Evolutionary conservation across 2,329 filamentous ascomycete genomes (phyloP), one percentile per base, ranked within the genome.

Genomic region (Aspergillus proliferans): DNA sequence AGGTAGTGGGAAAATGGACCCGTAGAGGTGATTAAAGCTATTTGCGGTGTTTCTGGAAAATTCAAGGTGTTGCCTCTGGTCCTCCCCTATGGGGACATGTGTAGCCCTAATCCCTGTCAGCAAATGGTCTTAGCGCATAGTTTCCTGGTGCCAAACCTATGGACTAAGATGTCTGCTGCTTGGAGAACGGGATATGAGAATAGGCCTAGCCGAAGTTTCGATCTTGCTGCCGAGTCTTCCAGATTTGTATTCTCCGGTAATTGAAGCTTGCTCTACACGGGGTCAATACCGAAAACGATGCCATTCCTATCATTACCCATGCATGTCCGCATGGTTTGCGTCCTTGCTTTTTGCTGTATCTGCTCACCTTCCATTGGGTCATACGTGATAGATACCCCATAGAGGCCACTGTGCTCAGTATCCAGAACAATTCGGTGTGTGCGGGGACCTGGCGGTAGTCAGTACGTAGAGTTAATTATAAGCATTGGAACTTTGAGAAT

Each of bases 171-270:
- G 69, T 98, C 93, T 40, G 93, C 93, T 18, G 93, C 92, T 71
- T 96, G 91, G 1, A 98, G 80, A 34, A 98, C 90, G 1, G 93
- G 93, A 65, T 98, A 98, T 6, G 91, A 94, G 66, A 97, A 95
- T 3, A 98, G 77, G 14, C 93, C 92, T 4, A 96, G 81, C 67
- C 93, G 94, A 52, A 95, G 77, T 45, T 78, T 77, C 39, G 80
- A 75, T 56, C 81, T 83, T 6, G 77, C 78, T 24, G 59, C 63
- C 12, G 76, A 73, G 38, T 78, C 72, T 46, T 86, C 81, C 4
- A 87, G 68, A 6, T 75, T 78, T 2, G 79, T 75, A 49, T 82
- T 74, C 18, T 84, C 75, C 8, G 79, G 71, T 18, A 90, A 67
- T 18, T 83, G 76, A 15, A 93, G 72, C 68, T 94, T 95, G 68